phyloP scores from a whole-genome alignment of 495 filamentous ascomycete species.

The Gamarada debralockiae region DNA sequence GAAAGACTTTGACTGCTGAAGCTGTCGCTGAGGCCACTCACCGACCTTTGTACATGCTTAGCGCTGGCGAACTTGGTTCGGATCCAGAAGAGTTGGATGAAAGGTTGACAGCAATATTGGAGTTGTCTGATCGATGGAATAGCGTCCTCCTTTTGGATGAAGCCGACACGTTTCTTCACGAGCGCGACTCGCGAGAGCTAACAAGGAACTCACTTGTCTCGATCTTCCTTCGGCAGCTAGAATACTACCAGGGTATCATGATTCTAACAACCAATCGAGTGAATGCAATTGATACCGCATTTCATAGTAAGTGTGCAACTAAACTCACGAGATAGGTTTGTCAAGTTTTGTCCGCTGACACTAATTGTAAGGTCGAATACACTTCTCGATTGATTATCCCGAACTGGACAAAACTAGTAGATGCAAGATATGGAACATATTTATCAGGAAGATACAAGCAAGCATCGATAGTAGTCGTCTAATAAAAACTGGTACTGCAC shows the following conservation, averaged over 20 bases:
- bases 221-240: conserved; percentile 2
- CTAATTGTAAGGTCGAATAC: not conserved
- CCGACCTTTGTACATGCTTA: conserved; percentile 25
- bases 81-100: conserved; percentile 21
- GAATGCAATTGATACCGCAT: not conserved
- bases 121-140: not conserved
- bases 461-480: too few species aligned
- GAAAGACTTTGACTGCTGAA: conserved; percentile 83
- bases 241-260: not conserved
- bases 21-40: conserved; percentile 71
- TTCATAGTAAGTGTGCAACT: not conserved
- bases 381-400: not conserved
- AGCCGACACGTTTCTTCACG: not conserved
- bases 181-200: conserved; percentile 53
- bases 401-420: not conserved
- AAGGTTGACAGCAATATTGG: not conserved
- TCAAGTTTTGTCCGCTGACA: not conserved
- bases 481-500: too few species aligned
- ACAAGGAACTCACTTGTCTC: conserved; percentile 34
- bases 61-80: conserved; percentile 23
- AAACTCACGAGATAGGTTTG: not conserved
- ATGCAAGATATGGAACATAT: not conserved
- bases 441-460: too few species aligned
- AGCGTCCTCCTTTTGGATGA: not conserved
- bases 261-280: conserved; percentile 5